Evolutionary conservation across 768 basidiomycete genomes (phyloP), one percentile per base, ranked within the genome.

Genomic region (Candolleomyces aberdarensis): DNA sequence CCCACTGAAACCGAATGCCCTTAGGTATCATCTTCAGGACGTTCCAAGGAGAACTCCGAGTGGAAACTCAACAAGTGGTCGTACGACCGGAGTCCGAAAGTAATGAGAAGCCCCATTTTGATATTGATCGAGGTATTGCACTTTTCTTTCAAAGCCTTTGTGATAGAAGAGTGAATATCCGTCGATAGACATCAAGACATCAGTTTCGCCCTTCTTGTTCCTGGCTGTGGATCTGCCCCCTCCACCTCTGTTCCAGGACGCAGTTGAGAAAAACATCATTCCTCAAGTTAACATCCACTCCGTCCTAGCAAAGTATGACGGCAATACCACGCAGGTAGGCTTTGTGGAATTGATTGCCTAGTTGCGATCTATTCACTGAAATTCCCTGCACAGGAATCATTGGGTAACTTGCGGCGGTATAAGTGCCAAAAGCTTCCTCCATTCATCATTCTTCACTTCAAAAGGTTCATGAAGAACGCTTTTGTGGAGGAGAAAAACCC

Each of bases 401-500:
- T 83, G 64, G 96, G 87, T 59, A 89, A 87, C 74, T 76, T 99
- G 40, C 87, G 91, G 66, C 83, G 95, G 59, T 98, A 89, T 76
- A 96, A 98, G 73, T 89, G 96, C 67, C 91, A 92, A 67, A 81
- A 83, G 41, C 78, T 99, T 62, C 97, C 97, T 43, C 92, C 83
- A 54, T 98, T 97, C 71, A 87, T 99, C 68, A 91, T 98, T 67
- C 78, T 98, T 19, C 92, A 96, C 72, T 96, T 90, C 81, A 98
- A 96, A 72, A 86, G 97, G 43, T 99, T 98, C 76, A 95, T 93
- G 22, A 97, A 92, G 72, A 99, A 98, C 72, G 82, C 82, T 56
- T 98, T 98, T 67, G 95, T 98, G 6, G 96, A 98, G 73, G 97
- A 99, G 74, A 97, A 97, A 75, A 99, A 99, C 69, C 96, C 96